Base-by-base conservation (phyloP, 371 early-diverging fungal species). In the Massospora cicadina region DNA sequence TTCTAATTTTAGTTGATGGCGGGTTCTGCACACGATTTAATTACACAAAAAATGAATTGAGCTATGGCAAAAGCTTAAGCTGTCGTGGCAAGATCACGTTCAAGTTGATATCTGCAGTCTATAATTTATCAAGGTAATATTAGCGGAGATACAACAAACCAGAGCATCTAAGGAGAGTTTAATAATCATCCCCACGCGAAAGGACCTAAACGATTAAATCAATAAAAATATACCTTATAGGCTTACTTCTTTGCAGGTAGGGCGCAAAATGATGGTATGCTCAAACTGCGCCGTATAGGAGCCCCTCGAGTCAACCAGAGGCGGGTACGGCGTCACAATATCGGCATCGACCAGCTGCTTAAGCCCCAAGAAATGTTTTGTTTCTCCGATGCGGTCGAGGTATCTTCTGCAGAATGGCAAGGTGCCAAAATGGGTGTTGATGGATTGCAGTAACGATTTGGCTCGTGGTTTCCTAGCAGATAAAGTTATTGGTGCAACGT, bases 401-500 rank as follows among this genome's bases (percentile, higher is more conserved):
- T 98, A 98, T 66, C 98, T 81, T 66, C 96, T 87, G 74, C 98
- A 98, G 84, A 98, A 99, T 7, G 99, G 93, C 53, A 99, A 78
- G 2, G 99, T 98, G 54, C 92, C 94, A 75, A 99, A 96, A 71
- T 88, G 81, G 69, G 90, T 87, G 71, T 86, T 87, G 70, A 99
- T 97, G 21, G 90, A 83, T 61, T 81, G 76, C 24, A 95, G 76
- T 24, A 99, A 81, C 43, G 79, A 74, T 79, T 92, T 93, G 33
- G 95, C 91, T 30, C 84, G 80, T 24, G 90, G 83, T 26, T 62
- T 62, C 43, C 62, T 30, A 93, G 63, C 13, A 33, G 1, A 2
- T 60, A 28, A 33, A 27, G 10, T 28, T 43, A 65, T 12, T 21
- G 25, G 24, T 2, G 0, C 63, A 58, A 58, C 29, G 1, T 43